Evolutionary conservation across 768 basidiomycete genomes (phyloP).

Genomic region (Leccinum incarnatum): DNA sequence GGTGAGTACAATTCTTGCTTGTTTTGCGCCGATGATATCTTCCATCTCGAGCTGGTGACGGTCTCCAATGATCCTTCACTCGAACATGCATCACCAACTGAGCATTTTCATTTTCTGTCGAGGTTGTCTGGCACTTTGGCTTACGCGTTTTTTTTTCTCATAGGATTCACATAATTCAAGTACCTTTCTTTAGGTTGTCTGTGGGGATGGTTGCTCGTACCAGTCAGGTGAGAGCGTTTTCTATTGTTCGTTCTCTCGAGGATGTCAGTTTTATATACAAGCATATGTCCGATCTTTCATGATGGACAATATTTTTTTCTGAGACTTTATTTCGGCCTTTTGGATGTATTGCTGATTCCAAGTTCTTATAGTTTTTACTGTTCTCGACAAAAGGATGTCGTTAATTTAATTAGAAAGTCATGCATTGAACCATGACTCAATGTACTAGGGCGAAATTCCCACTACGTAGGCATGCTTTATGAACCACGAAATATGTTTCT

Average conservation of each 20-base stretch:
- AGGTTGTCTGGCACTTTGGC: slow-evolving; percentile 14
- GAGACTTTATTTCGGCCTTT: slow-evolving; percentile 32
- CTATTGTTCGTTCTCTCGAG: slow-evolving; percentile 22
- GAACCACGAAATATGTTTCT: neutral
- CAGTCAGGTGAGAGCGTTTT: slow-evolving; percentile 8
- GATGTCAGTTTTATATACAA: slow-evolving; percentile 59
- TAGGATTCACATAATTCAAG: neutral
- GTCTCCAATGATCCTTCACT: slow-evolving; percentile 65
- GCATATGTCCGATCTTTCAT: slow-evolving; percentile 71
- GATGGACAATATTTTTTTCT: slow-evolving; percentile 54
- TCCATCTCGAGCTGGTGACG: slow-evolving; percentile 76
- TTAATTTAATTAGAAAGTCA: neutral
- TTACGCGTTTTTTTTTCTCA: slow-evolving; percentile 1
- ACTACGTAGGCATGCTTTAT: neutral
- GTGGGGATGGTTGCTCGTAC: neutral
- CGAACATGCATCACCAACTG: slow-evolving; percentile 74
- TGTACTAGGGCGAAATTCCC: neutral
- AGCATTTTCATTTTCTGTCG: slow-evolving; percentile 31
- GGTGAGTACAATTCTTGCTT: slow-evolving; percentile 32
- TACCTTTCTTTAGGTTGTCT: too few relatives aligned
- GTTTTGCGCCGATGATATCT: slow-evolving; percentile 52
- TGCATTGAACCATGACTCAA: neutral
- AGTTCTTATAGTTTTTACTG: neutral
- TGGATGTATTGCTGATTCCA: slow-evolving; percentile 6
- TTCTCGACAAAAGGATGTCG: neutral